A percentile compares a stretch with the other conserved stretches of the same genome.
Evolutionary conservation across 331 rosid genomes (phyloP).

Genomic region (Quercus phellos): DNA sequence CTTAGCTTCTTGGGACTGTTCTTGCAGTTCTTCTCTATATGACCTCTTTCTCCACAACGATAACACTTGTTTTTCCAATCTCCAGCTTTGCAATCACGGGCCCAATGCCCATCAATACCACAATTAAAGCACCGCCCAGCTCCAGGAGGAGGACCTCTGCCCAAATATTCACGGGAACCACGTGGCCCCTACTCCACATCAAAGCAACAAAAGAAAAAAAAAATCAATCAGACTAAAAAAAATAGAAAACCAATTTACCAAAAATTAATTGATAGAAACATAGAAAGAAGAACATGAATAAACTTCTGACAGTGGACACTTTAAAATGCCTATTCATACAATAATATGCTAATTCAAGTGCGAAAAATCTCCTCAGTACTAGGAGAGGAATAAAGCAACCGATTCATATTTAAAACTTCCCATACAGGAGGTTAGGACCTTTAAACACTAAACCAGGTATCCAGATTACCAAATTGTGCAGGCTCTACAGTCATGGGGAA

Average conservation of each 20-base stretch:
- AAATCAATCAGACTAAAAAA: not conserved
- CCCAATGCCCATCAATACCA: slow-evolving; percentile 94
- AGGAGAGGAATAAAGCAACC: not conserved
- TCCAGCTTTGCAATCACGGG: slow-evolving; percentile 92
- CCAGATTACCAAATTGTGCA: not conserved
- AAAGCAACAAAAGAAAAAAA: not conserved
- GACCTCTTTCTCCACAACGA: slow-evolving; percentile 96
- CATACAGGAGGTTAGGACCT: not conserved
- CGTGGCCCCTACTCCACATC: slow-evolving; percentile 51
- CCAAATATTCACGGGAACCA: slow-evolving; percentile 68
- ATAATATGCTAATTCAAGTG: not conserved
- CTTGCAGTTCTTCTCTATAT: slow-evolving; percentile 87
- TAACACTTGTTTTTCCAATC: slow-evolving; percentile 98
- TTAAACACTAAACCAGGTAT: not conserved
- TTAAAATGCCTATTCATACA: not conserved
- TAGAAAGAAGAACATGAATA: not conserved
- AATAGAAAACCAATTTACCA: not conserved
- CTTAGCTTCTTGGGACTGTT: slow-evolving; percentile 83
- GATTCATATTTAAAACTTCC: not conserved
- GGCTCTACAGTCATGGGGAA: not conserved
- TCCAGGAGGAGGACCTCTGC: slow-evolving; percentile 90
- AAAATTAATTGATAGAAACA: not conserved
- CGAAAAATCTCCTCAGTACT: too few relatives aligned
- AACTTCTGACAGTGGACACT: not conserved
- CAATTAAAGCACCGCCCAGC: slow-evolving; percentile 91